phyloP scores from a whole-genome alignment of 495 filamentous ascomycete species.

The Tuber magnatum region DNA sequence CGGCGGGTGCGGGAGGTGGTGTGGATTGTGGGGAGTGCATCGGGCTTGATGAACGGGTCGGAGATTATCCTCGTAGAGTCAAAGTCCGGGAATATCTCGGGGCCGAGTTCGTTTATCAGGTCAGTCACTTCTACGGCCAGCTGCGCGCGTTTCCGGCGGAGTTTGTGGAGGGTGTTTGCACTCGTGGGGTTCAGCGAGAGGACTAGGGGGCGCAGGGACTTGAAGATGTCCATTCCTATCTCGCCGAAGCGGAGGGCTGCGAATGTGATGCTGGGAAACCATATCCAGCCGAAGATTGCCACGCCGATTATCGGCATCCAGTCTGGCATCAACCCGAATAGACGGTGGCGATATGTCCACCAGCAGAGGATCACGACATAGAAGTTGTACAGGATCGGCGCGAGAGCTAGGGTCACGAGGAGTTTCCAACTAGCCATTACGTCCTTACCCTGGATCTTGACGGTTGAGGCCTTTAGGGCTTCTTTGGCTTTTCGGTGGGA shows the following conservation, averaged over 20 bases:
- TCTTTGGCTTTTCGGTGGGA: conserved; percentile 85
- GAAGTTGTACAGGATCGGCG: conserved; percentile 73
- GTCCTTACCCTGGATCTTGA: conserved; percentile 88
- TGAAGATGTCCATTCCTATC: conserved; percentile 95
- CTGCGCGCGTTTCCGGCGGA: conserved; percentile 63
- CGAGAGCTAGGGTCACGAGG: conserved; percentile 80
- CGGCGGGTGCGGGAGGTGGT: conserved; percentile 20
- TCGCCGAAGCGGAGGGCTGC: conserved; percentile 93
- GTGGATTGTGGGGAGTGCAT: conserved; percentile 20
- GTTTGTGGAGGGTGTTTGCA: conserved; percentile 71
- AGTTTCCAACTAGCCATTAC: conserved; percentile 99
- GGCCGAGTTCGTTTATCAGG: conserved; percentile 88
- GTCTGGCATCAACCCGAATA: conserved; percentile 69
- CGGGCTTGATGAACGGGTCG: conserved; percentile 43
- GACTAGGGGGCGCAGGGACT: conserved; percentile 85
- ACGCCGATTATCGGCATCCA: conserved; percentile 77
- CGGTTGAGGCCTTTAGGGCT: conserved; percentile 82
- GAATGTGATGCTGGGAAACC: conserved; percentile 86
- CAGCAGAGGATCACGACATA: conserved; percentile 68
- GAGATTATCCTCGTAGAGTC: conserved; percentile 72
- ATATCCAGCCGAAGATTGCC: conserved; percentile 59
- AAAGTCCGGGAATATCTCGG: conserved; percentile 96
- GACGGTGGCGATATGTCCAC: conserved; percentile 71
- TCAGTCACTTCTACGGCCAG: conserved; percentile 79
- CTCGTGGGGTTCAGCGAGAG: conserved; percentile 78